phyloP scores from a whole-genome alignment of 1,139 yeast genomes.

The Magnusiomyces clavatus region DNA sequence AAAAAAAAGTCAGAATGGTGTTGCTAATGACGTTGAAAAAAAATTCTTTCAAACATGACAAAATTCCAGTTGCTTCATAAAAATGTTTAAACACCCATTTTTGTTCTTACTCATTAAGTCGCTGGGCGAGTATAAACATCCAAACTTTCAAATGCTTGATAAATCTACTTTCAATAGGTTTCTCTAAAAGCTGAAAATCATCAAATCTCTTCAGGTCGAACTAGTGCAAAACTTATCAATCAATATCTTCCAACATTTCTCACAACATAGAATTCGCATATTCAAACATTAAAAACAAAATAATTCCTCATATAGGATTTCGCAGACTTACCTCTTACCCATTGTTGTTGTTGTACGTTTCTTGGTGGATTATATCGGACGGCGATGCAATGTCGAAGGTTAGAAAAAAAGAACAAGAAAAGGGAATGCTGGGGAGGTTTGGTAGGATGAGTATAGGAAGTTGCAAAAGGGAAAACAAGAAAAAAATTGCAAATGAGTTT shows the following conservation, averaged over 20 bases:
- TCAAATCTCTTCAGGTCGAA: no score
- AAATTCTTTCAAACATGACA: no score
- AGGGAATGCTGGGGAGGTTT: background rate
- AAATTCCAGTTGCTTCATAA: no score
- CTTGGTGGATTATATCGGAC: conserved; percentile 16
- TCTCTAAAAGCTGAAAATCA: no score
- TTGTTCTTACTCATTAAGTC: background rate
- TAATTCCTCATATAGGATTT: background rate
- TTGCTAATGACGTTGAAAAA: background rate
- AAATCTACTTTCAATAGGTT: no score
- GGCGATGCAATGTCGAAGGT: conserved; percentile 12
- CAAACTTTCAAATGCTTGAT: no score
- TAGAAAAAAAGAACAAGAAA: conserved; percentile 9
- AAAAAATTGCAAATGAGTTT: background rate
- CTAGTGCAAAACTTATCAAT: no score
- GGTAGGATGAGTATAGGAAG: background rate
- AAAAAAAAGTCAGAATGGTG: background rate
- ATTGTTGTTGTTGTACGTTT: conserved; percentile 37
- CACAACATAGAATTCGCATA: background rate
- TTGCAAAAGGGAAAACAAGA: background rate
- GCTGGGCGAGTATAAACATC: no score
- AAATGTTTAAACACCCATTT: background rate
- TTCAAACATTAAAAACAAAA: background rate
- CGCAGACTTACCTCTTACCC: conserved; percentile 61
- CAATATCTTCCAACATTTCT: no score